Evolutionary conservation across 2,329 filamentous ascomycete genomes (phyloP).

Genomic region (Arthrobotrys megalospora): DNA sequence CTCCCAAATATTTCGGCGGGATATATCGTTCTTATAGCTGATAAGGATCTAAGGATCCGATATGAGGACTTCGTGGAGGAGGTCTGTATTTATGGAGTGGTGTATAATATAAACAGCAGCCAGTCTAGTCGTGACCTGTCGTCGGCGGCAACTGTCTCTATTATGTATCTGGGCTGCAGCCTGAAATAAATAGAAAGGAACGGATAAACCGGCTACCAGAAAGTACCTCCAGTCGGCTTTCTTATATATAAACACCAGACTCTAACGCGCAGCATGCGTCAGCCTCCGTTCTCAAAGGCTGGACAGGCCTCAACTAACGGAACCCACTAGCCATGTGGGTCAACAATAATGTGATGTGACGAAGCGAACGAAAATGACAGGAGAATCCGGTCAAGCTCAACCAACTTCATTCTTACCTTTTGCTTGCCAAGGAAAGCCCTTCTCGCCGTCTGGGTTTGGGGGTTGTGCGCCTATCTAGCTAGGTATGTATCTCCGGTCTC

Average conservation of each 20-base stretch:
- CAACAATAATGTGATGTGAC: constrained; percentile 56
- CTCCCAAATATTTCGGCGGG: background rate
- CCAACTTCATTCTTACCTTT: constrained; percentile 39
- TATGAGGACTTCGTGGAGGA: background rate
- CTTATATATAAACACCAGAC: constrained; percentile 42
- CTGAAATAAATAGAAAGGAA: constrained; percentile 25
- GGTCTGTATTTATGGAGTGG: no score
- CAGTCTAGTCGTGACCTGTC: constrained; percentile 11
- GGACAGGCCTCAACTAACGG: constrained; percentile 1
- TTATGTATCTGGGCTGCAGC: constrained; percentile 3
- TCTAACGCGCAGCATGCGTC: constrained; percentile 47
- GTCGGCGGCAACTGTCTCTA: constrained; percentile 8
- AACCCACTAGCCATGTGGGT: constrained; percentile 34
- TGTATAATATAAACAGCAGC: background rate
- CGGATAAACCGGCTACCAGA: constrained; percentile 22
- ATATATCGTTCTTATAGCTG: background rate
- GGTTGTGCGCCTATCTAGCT: constrained; percentile 14
- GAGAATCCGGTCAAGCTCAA: constrained; percentile 52
- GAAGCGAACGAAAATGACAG: constrained; percentile 49
- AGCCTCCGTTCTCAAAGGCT: constrained; percentile 34
- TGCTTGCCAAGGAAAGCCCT: constrained; percentile 33
- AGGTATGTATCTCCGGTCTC: constrained; percentile 18
- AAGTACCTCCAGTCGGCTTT: constrained; percentile 21
- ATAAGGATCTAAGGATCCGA: constrained; percentile 7
- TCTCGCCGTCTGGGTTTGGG: constrained; percentile 32